Percentiles rank a stretch among this genome's conserved stretches.
Evolutionary conservation across 2,329 filamentous ascomycete species (phyloP).

Genomic region (Fusarium austroafricanum): DNA sequence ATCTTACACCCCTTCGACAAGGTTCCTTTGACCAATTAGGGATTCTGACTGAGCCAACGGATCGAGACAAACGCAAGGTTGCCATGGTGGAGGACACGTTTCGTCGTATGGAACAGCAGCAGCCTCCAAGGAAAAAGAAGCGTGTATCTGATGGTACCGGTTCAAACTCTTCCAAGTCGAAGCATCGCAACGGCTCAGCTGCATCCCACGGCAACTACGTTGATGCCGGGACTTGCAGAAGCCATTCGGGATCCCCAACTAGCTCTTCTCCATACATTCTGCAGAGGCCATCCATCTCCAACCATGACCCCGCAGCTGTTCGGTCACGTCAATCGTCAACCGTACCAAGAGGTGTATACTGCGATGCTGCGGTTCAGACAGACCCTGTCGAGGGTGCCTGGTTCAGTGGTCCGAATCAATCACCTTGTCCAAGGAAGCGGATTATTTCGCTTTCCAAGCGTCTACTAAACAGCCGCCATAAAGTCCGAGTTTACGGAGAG

Average conservation of each 20-base stretch:
- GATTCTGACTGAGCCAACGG: conserved; percentile 72
- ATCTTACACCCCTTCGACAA: conserved; percentile 70
- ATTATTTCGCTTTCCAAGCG: conserved; percentile 66
- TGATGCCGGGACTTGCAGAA: conserved; percentile 65
- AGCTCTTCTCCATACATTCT: conserved; percentile 56
- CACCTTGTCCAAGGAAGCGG: conserved; percentile 57
- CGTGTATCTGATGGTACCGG: conserved; percentile 65
- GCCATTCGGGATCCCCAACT: conserved; percentile 64
- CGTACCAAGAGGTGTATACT: conserved; percentile 57
- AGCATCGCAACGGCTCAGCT: conserved; percentile 53
- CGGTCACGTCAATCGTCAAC: conserved; percentile 55
- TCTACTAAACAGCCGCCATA: conserved; percentile 62
- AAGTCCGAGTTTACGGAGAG: conserved; percentile 55
- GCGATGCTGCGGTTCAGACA: conserved; percentile 65
- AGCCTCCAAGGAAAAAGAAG: conserved; percentile 70
- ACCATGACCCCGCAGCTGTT: conserved; percentile 45
- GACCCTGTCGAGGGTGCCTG: conserved; percentile 65
- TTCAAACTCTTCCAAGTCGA: conserved; percentile 54
- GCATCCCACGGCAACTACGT: conserved; percentile 58
- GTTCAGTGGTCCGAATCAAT: conserved; percentile 57
- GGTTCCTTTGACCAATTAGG: conserved; percentile 70
- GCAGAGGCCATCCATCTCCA: conserved; percentile 45
- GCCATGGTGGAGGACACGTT: conserved; percentile 74
- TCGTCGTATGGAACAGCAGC: conserved; percentile 70
- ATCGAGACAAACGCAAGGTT: conserved; percentile 75